Evolutionary conservation across 176 grass and related monocot genomes (phyloP).

Genomic region (Miscanthus lutarioriparius): DNA sequence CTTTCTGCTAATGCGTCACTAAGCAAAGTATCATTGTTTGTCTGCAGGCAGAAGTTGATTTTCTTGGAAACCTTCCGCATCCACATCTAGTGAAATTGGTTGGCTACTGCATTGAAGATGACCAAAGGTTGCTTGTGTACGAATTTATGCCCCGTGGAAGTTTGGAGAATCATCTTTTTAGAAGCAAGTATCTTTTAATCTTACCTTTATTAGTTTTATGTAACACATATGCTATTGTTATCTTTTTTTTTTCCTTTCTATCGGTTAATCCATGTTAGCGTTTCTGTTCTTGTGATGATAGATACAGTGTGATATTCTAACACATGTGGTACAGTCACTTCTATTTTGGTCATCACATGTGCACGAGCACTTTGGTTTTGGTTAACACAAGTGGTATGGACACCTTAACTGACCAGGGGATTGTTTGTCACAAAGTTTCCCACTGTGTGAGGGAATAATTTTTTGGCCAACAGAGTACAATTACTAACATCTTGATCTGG

Average conservation of each 20-base stretch:
- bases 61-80: constrained; percentile 95
- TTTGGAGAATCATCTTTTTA: constrained; percentile 99
- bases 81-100: constrained; percentile 96
- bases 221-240: constrained; percentile 19
- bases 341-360: constrained; percentile 20
- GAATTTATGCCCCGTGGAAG: constrained; percentile 99
- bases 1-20: constrained; percentile 19
- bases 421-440: not conserved
- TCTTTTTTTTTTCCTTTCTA: not conserved
- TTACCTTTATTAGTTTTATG: not conserved
- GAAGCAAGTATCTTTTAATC: constrained; percentile 58
- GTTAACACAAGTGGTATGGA: not conserved
- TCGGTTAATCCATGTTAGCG: not conserved
- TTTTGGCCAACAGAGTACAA: constrained; percentile 3
- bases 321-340: not conserved
- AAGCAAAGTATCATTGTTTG: constrained; percentile 25
- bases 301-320: not conserved
- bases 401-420: constrained; percentile 2
- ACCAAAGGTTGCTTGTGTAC: constrained; percentile 93
- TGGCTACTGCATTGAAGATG: constrained; percentile 99
- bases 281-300: not conserved
- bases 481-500: not conserved
- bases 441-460: not conserved
- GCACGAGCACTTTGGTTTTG: not conserved
- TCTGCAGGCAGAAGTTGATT: constrained; percentile 95